Conservation (phyloP, 106 monocot species). For the Acanthochlamys bracteata region DNA sequence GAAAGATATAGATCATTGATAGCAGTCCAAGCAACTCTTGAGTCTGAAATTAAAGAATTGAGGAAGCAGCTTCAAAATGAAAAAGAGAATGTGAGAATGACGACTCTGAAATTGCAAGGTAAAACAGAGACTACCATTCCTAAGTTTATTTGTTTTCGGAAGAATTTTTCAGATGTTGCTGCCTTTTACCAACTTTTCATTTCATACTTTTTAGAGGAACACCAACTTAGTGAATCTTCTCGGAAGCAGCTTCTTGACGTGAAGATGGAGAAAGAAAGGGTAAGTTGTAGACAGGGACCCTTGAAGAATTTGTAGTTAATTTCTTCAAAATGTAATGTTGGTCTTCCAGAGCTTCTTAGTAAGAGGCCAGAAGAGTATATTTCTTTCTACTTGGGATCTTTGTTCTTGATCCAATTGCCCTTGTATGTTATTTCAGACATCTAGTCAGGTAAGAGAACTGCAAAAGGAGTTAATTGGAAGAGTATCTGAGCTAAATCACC, state of each 20-base stretch:
- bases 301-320: no score
- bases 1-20: constrained; percentile 26
- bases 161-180: neutral
- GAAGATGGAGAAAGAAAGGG: constrained; percentile 47
- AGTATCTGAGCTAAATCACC: constrained; percentile 33
- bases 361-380: no score
- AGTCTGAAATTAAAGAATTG: constrained; percentile 46
- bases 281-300: constrained; percentile 11
- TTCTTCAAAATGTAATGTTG: no score
- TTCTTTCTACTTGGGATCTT: neutral
- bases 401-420: neutral
- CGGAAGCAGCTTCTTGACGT: constrained; percentile 35
- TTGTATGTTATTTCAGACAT: constrained; percentile 23
- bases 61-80: constrained; percentile 41
- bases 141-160: constrained; percentile 4
- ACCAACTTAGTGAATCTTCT: constrained; percentile 36
- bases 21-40: constrained; percentile 21
- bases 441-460: constrained; percentile 35
- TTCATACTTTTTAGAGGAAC: constrained; percentile 38
- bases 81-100: constrained; percentile 21
- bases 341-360: no score
- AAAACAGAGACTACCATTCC: neutral
- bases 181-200: no score
- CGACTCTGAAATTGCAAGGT: constrained; percentile 50
- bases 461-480: constrained; percentile 36